Evolutionary conservation across 441 rosid species (phyloP), one percentile per base, ranked within the genome.

Genomic region (Mallotus repandus): DNA sequence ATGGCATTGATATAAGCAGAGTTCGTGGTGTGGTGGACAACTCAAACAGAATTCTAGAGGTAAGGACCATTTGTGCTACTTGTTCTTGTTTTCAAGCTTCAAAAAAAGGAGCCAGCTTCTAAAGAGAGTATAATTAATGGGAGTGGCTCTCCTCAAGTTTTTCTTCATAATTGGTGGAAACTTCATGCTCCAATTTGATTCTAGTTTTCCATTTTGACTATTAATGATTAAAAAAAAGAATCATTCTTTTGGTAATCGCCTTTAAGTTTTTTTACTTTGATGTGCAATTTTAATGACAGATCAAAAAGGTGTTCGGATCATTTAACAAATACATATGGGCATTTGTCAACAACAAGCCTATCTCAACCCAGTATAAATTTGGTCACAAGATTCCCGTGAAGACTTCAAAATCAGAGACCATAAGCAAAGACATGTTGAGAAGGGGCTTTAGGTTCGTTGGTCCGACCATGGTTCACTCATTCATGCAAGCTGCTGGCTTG

Each of bases 401-500:
- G 89, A 88, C 86, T 60, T 91, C 97, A 9, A 91, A 91, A 79
- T 87, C 97, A 21, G 93, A 89, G 68, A 86, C 64, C 78, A 87
- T 91, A 75, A 91, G 94, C 89, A 91, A 89, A 80, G 93, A 91
- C 85, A 87, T 91, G 97, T 83, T 88, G 55, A 86, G 80, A 68
- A 87, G 86, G 62, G 94, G 97, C 2, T 91, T 89, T 75, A 86
- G 93, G 73, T 72, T 74, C 54, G 94, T 89, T 59, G 97, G 97
- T 21, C 91, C 97, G 16, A 87, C 93, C 10, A 86, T 89, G 21
- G 78, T 87, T 19, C 81, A 89, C 81, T 91, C 89, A 32, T 88
- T 89, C 77, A 88, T 91, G 95, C 93, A 91, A 84, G 93, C 93
- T n/a, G 89, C 89, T n/a, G 97, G 93, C 38, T 85, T 91, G 68